These are phyloP conservation scores for Arxiozyma bovina DNA, from an alignment of 1,139 yeast species.

Conservation along the genomic window DNA sequence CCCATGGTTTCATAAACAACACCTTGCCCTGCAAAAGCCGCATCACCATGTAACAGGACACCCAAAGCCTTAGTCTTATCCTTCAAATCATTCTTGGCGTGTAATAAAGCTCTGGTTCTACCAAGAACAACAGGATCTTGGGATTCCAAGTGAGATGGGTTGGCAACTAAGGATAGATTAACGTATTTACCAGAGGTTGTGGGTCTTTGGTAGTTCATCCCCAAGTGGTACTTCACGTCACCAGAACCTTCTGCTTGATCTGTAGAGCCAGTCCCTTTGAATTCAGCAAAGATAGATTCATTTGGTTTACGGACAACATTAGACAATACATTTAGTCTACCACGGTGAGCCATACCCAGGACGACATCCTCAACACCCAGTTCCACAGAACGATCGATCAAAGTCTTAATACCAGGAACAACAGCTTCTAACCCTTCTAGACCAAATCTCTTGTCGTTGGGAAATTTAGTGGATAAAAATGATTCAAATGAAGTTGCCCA, in stretches of 20 bases:
- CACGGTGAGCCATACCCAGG: constrained; percentile 99
- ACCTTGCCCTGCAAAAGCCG: constrained; percentile 98
- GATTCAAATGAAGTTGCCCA: constrained; percentile 95
- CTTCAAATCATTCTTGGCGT: constrained; percentile 79
- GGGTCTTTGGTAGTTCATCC: constrained; percentile 98
- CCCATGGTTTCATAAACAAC: constrained; percentile 98
- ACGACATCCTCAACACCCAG: constrained; percentile 91
- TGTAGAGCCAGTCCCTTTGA: constrained; percentile 77
- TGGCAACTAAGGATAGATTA: constrained; percentile 90
- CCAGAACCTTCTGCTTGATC: constrained; percentile 87
- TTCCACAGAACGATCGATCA: constrained; percentile 90
- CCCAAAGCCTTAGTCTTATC: constrained; percentile 81
- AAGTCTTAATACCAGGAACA: constrained; percentile 93
- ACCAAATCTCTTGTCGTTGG: constrained; percentile 97
- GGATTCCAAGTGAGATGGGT: constrained; percentile 98
- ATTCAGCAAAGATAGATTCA: constrained; percentile 94
- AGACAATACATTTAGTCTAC: constrained; percentile 93
- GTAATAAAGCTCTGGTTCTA: constrained; percentile 94
- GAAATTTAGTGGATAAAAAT: constrained; percentile 89
- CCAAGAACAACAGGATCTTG: constrained; percentile 99
- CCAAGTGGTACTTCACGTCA: constrained; percentile 97
- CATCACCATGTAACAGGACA: constrained; percentile 94
- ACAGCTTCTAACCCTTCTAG: constrained; percentile 96
- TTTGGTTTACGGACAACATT: constrained; percentile 98
- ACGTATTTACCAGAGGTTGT: constrained; percentile 97